Evolutionary conservation across 768 basidiomycete species (phyloP).

Genomic region (Trametes cubensis): DNA sequence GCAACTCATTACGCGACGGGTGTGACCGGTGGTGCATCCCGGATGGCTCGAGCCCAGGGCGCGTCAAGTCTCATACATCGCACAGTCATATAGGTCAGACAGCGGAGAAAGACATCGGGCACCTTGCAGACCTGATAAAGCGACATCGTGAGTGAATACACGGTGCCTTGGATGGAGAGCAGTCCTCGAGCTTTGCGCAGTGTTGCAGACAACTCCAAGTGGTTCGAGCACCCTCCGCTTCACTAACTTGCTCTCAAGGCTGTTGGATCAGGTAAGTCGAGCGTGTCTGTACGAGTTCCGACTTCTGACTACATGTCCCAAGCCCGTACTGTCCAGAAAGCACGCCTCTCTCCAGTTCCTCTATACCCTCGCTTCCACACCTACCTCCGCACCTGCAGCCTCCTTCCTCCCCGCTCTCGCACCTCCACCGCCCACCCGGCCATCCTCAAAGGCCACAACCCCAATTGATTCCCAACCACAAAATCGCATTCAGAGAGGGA

Average conservation of each 20-base stretch:
- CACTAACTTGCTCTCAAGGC: constrained; percentile 72
- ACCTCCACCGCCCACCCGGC: constrained; percentile 46
- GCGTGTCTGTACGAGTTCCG: no score
- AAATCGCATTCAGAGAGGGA: constrained; percentile 40
- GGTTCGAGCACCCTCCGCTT: constrained; percentile 64
- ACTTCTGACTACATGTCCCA: constrained; percentile 7
- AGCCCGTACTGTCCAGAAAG: constrained; percentile 79
- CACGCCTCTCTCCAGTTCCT: constrained; percentile 68
- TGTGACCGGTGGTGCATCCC: constrained; percentile 5
- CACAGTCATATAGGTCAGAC: constrained; percentile 72
- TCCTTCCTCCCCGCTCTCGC: constrained; percentile 53
- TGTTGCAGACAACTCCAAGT: constrained; percentile 58
- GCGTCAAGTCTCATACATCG: constrained; percentile 6
- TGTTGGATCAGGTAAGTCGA: constrained; percentile 69
- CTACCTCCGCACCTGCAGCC: constrained; percentile 27
- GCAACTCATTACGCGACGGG: background rate
- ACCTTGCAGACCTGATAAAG: constrained; percentile 67
- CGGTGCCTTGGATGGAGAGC: background rate
- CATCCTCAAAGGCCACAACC: constrained; percentile 21
- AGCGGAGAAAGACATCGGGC: constrained; percentile 62
- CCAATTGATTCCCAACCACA: constrained; percentile 11
- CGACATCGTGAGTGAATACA: constrained; percentile 56
- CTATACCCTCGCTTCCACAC: constrained; percentile 45
- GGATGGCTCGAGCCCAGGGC: background rate
- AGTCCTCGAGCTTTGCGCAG: constrained; percentile 39